These are phyloP conservation scores for Dinochytrium kinnereticum DNA, from an alignment of 371 early-diverging fungal genomes.

Conservation along the genomic window DNA sequence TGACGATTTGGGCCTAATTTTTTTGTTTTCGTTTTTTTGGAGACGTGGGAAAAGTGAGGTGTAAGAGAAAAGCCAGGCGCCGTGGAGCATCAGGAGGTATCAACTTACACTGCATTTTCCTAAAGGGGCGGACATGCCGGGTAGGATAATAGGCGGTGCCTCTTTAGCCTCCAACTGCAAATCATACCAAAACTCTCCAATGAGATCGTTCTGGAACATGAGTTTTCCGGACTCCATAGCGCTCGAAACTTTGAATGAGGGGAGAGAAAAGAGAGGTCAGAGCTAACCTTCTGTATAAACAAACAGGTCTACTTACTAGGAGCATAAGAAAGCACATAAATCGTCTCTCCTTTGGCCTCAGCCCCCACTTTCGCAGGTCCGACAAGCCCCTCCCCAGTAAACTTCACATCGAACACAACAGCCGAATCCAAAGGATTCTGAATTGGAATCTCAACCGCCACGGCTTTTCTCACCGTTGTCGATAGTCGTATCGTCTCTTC, in stretches of 20 bases:
- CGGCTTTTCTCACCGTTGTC: constrained; percentile 35
- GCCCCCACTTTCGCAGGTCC: constrained; percentile 26
- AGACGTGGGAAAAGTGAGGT: background rate
- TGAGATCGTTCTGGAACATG: constrained; percentile 38
- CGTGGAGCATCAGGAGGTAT: background rate
- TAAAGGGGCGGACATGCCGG: constrained; percentile 41
- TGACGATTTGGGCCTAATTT: constrained; percentile 31
- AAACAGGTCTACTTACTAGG: constrained; percentile 37
- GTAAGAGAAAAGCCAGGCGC: background rate
- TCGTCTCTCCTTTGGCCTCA: constrained; percentile 24
- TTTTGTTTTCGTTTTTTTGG: no score
- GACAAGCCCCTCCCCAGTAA: constrained; percentile 38
- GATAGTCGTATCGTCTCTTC: constrained; percentile 34
- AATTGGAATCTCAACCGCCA: constrained; percentile 37
- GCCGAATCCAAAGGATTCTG: constrained; percentile 40
- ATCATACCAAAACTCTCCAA: constrained; percentile 56
- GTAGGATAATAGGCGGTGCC: constrained; percentile 38
- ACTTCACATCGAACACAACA: constrained; percentile 27
- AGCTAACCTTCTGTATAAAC: background rate
- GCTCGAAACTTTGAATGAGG: constrained; percentile 30
- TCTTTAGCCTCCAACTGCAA: constrained; percentile 45
- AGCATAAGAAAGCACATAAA: constrained; percentile 38
- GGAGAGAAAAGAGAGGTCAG: no score
- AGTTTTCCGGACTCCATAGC: constrained; percentile 34
- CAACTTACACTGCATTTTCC: constrained; percentile 46